Base-by-base conservation (phyloP, 371 early-diverging fungal species). In the Rhizopus stolonifer region DNA sequence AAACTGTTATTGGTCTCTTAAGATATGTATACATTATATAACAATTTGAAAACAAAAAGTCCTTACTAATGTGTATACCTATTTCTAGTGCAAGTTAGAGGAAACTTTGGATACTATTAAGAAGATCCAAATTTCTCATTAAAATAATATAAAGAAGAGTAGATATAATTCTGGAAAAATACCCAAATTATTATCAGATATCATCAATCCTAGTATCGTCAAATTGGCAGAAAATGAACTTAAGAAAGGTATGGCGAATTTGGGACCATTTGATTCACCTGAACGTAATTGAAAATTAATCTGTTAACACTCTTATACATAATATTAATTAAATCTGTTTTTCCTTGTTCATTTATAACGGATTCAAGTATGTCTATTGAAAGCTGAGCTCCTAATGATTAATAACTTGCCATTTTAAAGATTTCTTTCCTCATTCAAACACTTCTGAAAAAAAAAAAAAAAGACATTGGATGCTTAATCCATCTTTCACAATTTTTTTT, bases 1-100 rank as follows among this genome's bases (percentile, higher is more conserved):
- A 24, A 53, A 23, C 34, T 53, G 21, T 36, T 53, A 53, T 45
- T 53, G 53, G 53, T 36, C 53, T 53, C 45, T 53, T n/a, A 53
- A 53, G 25, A 46, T 46, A 53, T 52, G 33, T 45, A 52, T 52
- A 36, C 52, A 52, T 52, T 36, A 44, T 52, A 52, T 52, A 52
- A 44, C 21, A 52, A 52, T 32, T 52, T 52, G 29, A 52, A 52
- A 52, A 52, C 42, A 52, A 44, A 44, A 52, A 52, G 52, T 32
- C n/a, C 44, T 38, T 52, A 52, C 44, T 33, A 52, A 44, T 44
- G 32, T 52, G 44, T 52, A 52, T 32, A 43, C 23, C 14, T 52
- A 52, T 43, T 52, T 44, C 23, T 52, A 52, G 52, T 52, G 44
- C 52, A 52, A 52, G 15, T 45, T 53, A 45, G 53, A 53, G 46